phyloP scores from a whole-genome alignment of 1,139 yeast species.

The Geotrichum cucujoidarum region DNA sequence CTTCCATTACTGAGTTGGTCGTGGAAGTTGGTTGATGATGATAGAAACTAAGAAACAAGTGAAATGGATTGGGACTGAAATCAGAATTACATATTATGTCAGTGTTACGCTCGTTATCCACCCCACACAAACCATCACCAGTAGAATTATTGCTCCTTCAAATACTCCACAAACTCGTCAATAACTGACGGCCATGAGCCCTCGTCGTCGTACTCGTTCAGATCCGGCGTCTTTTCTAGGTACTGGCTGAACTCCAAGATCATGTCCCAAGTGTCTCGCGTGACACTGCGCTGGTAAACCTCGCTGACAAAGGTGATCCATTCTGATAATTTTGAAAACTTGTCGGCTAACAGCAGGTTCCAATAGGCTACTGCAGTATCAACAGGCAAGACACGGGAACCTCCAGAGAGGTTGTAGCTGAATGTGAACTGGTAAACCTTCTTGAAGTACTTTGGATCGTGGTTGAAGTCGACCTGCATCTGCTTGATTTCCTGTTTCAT shows the following conservation, averaged over 20 bases:
- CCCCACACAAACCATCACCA: not conserved
- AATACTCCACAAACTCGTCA: slow-evolving; percentile 72
- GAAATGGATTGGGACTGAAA: not conserved
- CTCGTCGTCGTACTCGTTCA: slow-evolving; percentile 65
- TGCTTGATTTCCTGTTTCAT: slow-evolving; percentile 48
- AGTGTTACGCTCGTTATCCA: not conserved
- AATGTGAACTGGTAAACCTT: slow-evolving; percentile 67
- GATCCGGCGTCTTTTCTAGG: slow-evolving; percentile 47
- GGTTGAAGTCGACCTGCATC: slow-evolving; percentile 38
- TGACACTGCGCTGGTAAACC: slow-evolving; percentile 45
- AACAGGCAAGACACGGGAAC: slow-evolving; percentile 51
- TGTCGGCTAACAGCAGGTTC: slow-evolving; percentile 53
- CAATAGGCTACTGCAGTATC: slow-evolving; percentile 76
- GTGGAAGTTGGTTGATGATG: not conserved
- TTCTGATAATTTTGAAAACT: slow-evolving; percentile 39
- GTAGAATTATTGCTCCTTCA: slow-evolving; percentile 19
- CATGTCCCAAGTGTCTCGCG: slow-evolving; percentile 85
- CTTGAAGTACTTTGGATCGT: slow-evolving; percentile 44
- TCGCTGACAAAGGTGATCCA: slow-evolving; percentile 50
- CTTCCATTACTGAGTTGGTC: slow-evolving; percentile 35
- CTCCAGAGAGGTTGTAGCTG: slow-evolving; percentile 57
- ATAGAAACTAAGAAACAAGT: not conserved
- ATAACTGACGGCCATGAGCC: slow-evolving; percentile 86
- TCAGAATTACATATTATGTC: not conserved
- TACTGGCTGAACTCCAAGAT: slow-evolving; percentile 59